phyloP scores from a whole-genome alignment of 306 rosid genomes.

The Cucurbita pepo region DNA sequence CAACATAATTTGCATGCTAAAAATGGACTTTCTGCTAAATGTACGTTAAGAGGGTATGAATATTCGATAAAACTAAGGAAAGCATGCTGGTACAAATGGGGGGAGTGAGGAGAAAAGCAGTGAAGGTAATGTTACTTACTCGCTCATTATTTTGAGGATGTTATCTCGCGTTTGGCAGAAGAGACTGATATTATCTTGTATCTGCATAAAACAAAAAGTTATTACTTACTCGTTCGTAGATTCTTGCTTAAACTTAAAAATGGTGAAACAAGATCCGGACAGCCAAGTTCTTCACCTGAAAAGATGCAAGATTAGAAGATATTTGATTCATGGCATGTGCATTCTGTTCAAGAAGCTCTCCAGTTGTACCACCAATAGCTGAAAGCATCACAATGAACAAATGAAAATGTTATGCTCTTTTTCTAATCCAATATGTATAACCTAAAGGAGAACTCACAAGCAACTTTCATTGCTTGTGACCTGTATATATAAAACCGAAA shows the following conservation, averaged over 20 bases:
- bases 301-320: constrained; percentile 24
- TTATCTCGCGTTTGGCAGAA: background rate
- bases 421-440: background rate
- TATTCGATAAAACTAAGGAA: too few relatives aligned
- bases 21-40: too few relatives aligned
- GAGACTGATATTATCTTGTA: background rate
- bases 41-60: too few relatives aligned
- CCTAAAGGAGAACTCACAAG: background rate
- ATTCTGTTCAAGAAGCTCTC: constrained; percentile 38
- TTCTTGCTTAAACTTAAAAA: background rate
- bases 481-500: background rate
- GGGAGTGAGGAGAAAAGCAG: background rate
- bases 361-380: constrained; percentile 36
- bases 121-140: background rate
- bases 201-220: background rate
- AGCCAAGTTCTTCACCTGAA: constrained; percentile 21
- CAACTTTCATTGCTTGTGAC: background rate
- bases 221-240: background rate
- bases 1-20: too few relatives aligned
- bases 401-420: background rate
- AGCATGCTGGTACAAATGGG: too few relatives aligned
- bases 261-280: background rate
- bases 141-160: background rate
- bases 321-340: constrained; percentile 31
- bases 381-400: constrained; percentile 9